Evolutionary conservation across 2,329 filamentous ascomycete genomes (phyloP).

Genomic region (Nothopassalora personata): DNA sequence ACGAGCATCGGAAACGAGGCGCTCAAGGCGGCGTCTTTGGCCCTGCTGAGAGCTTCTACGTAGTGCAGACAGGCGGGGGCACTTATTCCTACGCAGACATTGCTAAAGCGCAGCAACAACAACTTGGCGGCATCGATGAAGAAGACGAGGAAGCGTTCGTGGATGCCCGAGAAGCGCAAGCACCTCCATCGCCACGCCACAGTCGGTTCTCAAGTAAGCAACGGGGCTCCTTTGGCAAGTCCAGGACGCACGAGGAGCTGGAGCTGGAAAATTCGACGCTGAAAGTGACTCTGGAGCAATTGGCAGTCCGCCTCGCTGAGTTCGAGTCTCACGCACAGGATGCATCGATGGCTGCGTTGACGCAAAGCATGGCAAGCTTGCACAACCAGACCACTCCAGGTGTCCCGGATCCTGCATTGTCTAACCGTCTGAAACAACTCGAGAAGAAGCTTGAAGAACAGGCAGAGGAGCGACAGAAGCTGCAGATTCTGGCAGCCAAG

Average conservation of each 20-base stretch:
- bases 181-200: constrained; percentile 38
- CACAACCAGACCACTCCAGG: constrained; percentile 26
- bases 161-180: constrained; percentile 68
- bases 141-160: constrained; percentile 80
- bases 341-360: constrained; percentile 65
- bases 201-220: constrained; percentile 40
- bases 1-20: constrained; percentile 47
- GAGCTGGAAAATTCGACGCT: constrained; percentile 82
- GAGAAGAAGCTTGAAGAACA: constrained; percentile 60
- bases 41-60: constrained; percentile 73
- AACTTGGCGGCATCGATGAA: constrained; percentile 36
- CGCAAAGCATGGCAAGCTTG: constrained; percentile 65
- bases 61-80: constrained; percentile 85
- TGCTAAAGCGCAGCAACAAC: constrained; percentile 37
- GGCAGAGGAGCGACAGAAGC: constrained; percentile 55
- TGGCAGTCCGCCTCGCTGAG: constrained; percentile 80
- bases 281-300: constrained; percentile 77
- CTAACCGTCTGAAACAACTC: constrained; percentile 38
- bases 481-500: constrained; percentile 57
- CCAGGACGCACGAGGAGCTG: constrained; percentile 79
- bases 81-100: constrained; percentile 93
- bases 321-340: constrained; percentile 92
- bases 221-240: constrained; percentile 32
- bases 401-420: constrained; percentile 53
- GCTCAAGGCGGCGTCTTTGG: constrained; percentile 51